phyloP scores from a whole-genome alignment of 2,329 filamentous ascomycete species.

The Botrytis elliptica region DNA sequence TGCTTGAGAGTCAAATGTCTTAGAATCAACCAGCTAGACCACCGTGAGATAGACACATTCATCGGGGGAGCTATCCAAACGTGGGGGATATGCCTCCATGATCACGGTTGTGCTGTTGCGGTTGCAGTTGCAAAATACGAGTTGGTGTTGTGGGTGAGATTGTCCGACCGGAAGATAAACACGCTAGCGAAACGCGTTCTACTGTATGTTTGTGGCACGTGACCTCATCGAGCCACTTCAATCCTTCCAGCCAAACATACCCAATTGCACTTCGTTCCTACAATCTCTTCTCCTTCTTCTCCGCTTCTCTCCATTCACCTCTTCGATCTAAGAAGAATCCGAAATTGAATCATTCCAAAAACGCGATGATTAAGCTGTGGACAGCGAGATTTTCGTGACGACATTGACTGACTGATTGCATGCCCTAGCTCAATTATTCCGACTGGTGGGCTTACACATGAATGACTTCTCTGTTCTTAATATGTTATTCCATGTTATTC shows the following conservation, averaged over 20 bases:
- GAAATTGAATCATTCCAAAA: background rate
- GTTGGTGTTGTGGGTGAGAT: conserved; percentile 5
- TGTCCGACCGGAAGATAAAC: conserved; percentile 10
- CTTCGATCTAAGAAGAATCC: background rate
- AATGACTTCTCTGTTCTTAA: background rate
- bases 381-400: background rate
- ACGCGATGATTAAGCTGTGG: background rate
- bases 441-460: background rate
- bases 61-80: background rate
- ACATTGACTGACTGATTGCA: background rate
- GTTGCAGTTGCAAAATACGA: conserved; percentile 10
- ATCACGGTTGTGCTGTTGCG: background rate
- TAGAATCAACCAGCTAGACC: conserved; percentile 16
- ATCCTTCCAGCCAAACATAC: conserved; percentile 1
- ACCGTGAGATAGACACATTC: conserved; percentile 1
- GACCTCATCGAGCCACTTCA: background rate
- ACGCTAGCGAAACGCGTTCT: conserved; percentile 15
- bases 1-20: conserved; percentile 13
- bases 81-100: background rate
- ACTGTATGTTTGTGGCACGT: background rate
- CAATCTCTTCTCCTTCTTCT: conserved; percentile 6
- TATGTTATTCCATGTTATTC: background rate
- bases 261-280: background rate
- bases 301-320: background rate
- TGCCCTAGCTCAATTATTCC: background rate